phyloP scores from a whole-genome alignment of 352 stramenopile species.

The Globisporangium acanthophoron region DNA sequence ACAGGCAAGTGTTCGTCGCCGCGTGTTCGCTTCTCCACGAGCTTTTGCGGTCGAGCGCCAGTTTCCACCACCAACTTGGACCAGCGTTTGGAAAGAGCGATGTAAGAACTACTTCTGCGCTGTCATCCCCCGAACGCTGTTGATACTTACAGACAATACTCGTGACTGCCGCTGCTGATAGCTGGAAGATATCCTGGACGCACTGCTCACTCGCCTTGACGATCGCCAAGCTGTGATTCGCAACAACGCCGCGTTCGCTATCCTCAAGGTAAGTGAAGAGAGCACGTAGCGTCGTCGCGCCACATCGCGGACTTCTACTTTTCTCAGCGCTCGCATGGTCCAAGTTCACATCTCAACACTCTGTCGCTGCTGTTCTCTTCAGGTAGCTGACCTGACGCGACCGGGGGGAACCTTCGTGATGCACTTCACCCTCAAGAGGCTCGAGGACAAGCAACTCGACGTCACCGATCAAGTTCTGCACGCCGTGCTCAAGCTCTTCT shows the following conservation, averaged over 20 bases:
- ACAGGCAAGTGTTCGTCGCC: conserved; percentile 26
- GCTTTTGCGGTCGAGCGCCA: not conserved
- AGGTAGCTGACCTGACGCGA: conserved; percentile 30
- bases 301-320: not conserved
- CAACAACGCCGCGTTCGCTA: conserved; percentile 26
- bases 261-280: conserved; percentile 18
- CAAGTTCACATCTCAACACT: conserved; percentile 6
- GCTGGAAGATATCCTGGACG: conserved; percentile 12
- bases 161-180: not conserved
- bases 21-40: conserved; percentile 15
- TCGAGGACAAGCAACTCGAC: conserved; percentile 16
- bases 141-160: not conserved
- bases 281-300: not conserved
- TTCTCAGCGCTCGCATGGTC: not conserved
- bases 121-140: not conserved
- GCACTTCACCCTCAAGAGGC: conserved; percentile 24
- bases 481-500: conserved; percentile 34
- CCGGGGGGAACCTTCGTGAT: conserved; percentile 33
- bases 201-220: conserved; percentile 14
- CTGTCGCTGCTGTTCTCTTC: not conserved
- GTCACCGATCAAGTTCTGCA: conserved; percentile 24
- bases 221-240: conserved; percentile 18
- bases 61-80: not conserved
- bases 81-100: not conserved
- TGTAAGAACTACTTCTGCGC: not conserved